Base-by-base conservation (phyloP, 1,139 yeast genomes). In the Geotrichum phurueaensis region DNA sequence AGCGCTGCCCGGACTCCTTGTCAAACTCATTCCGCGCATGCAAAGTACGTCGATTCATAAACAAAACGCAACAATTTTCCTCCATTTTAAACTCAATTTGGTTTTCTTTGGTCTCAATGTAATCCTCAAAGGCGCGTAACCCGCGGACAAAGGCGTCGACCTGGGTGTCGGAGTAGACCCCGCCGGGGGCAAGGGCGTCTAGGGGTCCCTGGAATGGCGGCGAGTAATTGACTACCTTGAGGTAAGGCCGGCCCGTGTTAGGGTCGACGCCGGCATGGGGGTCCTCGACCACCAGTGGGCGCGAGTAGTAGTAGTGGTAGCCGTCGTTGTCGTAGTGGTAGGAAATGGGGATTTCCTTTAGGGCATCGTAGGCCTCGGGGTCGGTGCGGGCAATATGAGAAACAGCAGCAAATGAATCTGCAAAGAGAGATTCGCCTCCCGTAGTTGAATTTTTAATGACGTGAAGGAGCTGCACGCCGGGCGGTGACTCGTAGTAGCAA, bases 161-260 rank as follows among this genome's bases (percentile, higher is more conserved):
- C 18, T 65, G 59, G 2, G 51, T 23, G n/a, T 64, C 63, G 48
- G 65, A 54, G 3, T 63, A 58, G 23, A 65, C 71, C 1, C 62
- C 57, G n/a, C 63, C 65, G 2, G 71, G 64, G 1, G 69, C 68
- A 62, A 64, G 65, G 57, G 65, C 74, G 52, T 86, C 91, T 64
- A 84, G 82, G 0, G 95, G 95, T 0, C 90, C 95, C 69, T 89
- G 96, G 76, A 87, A 89, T 13, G 95, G 95, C 0, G 96, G 96
- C 1, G 95, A 84, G 70, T 88, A 89, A 68, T 87, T 87, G 45
- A 87, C 81, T 57, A 81, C 85, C 64, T 81, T 81, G 62, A 87
- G 81, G 50, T 71, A 70, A 9, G 77, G 76, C 10, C 65, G 68
- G 12, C 74, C 75, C 0, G 77, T 69, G 9, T 65, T 65, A 0